Evolutionary conservation across 140 eudicot genomes (phyloP).

Genomic region (Stevia rebaudiana): DNA sequence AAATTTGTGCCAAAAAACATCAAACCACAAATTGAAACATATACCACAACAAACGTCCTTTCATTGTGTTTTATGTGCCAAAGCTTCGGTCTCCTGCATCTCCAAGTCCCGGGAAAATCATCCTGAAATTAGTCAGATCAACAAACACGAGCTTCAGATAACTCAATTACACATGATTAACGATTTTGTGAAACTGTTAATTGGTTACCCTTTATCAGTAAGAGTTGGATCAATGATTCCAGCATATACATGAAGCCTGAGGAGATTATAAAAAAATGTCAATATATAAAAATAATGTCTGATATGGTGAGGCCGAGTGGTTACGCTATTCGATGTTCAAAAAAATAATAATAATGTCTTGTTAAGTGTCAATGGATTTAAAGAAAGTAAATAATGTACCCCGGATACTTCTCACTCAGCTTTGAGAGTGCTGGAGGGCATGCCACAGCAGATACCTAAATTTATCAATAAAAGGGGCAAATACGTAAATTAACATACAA

Average conservation of each 20-base stretch:
- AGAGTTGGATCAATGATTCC: conserved; percentile 85
- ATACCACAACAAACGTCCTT: not conserved
- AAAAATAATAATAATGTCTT: not conserved
- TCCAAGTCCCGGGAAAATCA: conserved; percentile 92
- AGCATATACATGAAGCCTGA: conserved; percentile 93
- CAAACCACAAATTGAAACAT: not conserved
- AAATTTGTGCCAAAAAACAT: conserved; percentile 9
- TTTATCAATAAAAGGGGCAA: not conserved
- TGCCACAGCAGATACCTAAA: conserved; percentile 74
- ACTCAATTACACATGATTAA: not conserved
- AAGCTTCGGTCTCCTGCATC: conserved; percentile 97
- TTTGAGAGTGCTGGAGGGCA: conserved; percentile 96
- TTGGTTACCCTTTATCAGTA: conserved; percentile 71
- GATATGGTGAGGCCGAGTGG: too few species aligned
- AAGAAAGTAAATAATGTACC: conserved; percentile 36
- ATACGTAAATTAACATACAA: not conserved
- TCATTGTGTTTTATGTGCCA: conserved; percentile 49
- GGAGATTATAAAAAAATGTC: not conserved
- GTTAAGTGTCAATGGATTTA: not conserved
- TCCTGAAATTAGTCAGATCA: conserved; percentile 45
- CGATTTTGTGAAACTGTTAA: not conserved
- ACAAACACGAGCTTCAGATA: not conserved
- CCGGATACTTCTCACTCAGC: conserved; percentile 90
- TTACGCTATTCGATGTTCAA: too few species aligned
- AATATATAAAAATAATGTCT: not conserved